These are phyloP conservation scores for Diplogelasinospora grovesii DNA, from an alignment of 495 filamentous ascomycete species.

Conservation along the genomic window DNA sequence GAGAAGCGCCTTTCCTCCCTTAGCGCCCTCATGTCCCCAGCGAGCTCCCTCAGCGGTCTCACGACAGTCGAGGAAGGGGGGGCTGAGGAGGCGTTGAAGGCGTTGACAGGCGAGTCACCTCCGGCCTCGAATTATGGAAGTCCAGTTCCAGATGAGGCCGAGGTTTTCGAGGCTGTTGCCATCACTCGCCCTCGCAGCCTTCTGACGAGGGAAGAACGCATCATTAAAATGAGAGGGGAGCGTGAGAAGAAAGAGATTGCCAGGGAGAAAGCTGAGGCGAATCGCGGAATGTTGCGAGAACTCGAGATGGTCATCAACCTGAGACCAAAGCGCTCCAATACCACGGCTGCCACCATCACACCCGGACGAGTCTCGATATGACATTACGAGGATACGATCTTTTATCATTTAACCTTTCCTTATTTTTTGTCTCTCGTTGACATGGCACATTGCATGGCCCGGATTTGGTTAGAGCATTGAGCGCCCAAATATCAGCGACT, in stretches of 20 bases:
- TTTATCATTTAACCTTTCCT: not conserved
- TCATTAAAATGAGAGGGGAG: constrained; percentile 84
- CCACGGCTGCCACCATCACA: constrained; percentile 14
- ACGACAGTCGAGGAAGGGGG: constrained; percentile 82
- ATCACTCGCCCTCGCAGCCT: constrained; percentile 66
- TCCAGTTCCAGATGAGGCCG: constrained; percentile 51
- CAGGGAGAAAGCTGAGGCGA: constrained; percentile 68
- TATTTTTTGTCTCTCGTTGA: not conserved
- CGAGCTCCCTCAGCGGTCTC: constrained; percentile 70
- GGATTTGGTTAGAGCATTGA: too few relatives aligned
- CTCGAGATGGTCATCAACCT: constrained; percentile 82
- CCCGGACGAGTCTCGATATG: constrained; percentile 28
- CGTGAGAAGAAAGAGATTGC: constrained; percentile 59
- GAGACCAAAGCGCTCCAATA: constrained; percentile 43
- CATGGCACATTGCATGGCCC: too few relatives aligned
- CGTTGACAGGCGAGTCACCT: constrained; percentile 61
- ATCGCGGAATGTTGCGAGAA: constrained; percentile 82
- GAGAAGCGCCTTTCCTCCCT: constrained; percentile 65
- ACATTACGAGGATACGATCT: constrained; percentile 19
- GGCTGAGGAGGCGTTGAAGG: constrained; percentile 60
- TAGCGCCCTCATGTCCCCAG: constrained; percentile 65
- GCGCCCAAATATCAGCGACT: not conserved
- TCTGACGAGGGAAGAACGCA: constrained; percentile 79
- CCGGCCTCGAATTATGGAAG: constrained; percentile 25
- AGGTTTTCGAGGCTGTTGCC: constrained; percentile 87